These are phyloP conservation scores for Centrapalus pauciflorus DNA, from an alignment of 129 eudicot genomes.

Conservation along the genomic window DNA sequence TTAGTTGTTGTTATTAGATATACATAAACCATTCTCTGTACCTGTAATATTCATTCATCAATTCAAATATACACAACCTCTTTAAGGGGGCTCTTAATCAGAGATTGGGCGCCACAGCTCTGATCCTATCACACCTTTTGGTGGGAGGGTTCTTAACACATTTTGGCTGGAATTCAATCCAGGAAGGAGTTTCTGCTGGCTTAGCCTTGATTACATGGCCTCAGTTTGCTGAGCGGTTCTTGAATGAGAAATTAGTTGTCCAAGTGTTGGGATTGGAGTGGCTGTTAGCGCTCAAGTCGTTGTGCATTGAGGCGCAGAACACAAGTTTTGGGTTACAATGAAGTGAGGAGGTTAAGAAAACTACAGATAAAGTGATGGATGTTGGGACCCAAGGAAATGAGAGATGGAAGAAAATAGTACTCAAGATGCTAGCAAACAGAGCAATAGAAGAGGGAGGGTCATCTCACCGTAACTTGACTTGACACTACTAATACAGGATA, in stretches of 20 bases:
- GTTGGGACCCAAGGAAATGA: conserved; percentile 4
- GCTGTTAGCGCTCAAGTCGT: conserved; percentile 17
- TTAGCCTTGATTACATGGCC: conserved; percentile 35
- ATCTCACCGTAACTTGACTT: conserved; percentile 27
- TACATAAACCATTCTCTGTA: too few species aligned
- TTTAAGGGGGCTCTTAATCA: conserved; percentile 44
- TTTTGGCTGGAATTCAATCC: conserved; percentile 24
- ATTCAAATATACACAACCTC: too few species aligned
- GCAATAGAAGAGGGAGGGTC: conserved; percentile 28
- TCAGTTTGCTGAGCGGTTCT: conserved; percentile 24
- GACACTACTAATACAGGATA: conserved; percentile 22
- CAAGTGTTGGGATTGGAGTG: conserved; percentile 21
- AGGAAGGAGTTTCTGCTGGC: conserved; percentile 23
- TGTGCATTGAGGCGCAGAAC: conserved; percentile 32
- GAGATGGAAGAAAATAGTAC: conserved; percentile 19
- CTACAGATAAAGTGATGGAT: conserved; percentile 20
- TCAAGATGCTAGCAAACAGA: conserved; percentile 6
- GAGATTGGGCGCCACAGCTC: conserved; percentile 69
- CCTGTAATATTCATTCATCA: too few species aligned
- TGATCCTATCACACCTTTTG: conserved; percentile 49
- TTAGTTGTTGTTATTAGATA: too few species aligned
- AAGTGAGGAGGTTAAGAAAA: conserved; percentile 20
- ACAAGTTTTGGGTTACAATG: conserved; percentile 17
- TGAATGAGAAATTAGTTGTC: conserved; percentile 29
- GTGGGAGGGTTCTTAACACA: conserved; percentile 40